Conservation (phyloP, 192 early-diverging fungal species). For the Jimgerdemannia lactiflua region DNA sequence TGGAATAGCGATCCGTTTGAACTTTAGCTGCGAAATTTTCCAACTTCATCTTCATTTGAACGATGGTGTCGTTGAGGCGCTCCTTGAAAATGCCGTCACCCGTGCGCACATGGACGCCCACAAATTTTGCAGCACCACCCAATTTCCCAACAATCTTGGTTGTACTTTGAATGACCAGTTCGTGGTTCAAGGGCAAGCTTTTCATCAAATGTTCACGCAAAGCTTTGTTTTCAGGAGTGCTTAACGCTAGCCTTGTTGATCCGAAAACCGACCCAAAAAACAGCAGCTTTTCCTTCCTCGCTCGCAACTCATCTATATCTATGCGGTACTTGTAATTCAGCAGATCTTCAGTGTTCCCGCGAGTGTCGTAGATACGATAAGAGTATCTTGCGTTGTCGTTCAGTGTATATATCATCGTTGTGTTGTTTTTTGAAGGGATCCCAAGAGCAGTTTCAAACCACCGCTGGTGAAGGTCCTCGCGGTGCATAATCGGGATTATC, state of each 20-base stretch:
- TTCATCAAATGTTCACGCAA: conserved; percentile 17
- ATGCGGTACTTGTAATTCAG: conserved; percentile 23
- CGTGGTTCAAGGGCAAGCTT: conserved; percentile 26
- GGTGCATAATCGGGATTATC: conserved; percentile 11
- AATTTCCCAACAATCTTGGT: conserved; percentile 33
- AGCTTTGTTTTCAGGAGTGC: conserved; percentile 21
- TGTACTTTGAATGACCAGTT: conserved; percentile 31
- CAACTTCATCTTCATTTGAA: not conserved
- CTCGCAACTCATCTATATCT: conserved; percentile 30
- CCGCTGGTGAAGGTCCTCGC: conserved; percentile 21
- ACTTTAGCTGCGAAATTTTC: not conserved
- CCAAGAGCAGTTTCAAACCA: conserved; percentile 38
- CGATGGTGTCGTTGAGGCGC: conserved; percentile 18
- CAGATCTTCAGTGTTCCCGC: conserved; percentile 15
- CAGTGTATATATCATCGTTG: conserved; percentile 14
- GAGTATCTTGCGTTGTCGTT: conserved; percentile 37
- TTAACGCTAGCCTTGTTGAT: conserved; percentile 34
- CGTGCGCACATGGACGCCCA: conserved; percentile 27
- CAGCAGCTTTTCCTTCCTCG: conserved; percentile 37
- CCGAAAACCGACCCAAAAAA: conserved; percentile 47
- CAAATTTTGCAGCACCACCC: conserved; percentile 25
- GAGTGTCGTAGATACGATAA: conserved; percentile 41
- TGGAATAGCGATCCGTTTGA: not conserved
- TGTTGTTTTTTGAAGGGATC: conserved; percentile 29
- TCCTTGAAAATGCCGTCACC: conserved; percentile 25